Evolutionary conservation across 257 asterid genomes (phyloP), one percentile per base, ranked within the genome.

Genomic region (Solanum raphanifolium): DNA sequence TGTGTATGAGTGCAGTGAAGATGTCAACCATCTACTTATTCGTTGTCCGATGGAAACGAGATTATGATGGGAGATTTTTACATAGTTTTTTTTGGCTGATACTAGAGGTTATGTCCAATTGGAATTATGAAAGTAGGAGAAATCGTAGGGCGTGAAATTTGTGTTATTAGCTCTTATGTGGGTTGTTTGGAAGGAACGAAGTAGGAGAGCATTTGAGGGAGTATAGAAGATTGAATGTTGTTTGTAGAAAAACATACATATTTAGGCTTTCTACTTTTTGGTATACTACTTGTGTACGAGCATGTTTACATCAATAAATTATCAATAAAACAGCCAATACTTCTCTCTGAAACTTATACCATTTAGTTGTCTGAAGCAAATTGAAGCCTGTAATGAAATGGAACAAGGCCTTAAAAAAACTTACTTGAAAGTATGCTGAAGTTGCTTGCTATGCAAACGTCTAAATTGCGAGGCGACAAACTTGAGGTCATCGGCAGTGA

Each of bases 401-500:
- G 20, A 11, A 36, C 52, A 2, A 43, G 52, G 83, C 83, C 43
- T 23, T 39, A 76, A 76, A 43, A 4, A 13, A 39, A 76, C 83
- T 38, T 76, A 87, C 81, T 41, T 87, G 62, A 27, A 87, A 60
- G 25, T 39, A 29, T 65, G 10, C 3, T 69, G 12, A 18, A 62
- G 18, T 6, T 62, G 86, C 7, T 65, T 87, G 75, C 38, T 20
- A 25, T 87, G 29, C 12, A 78, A 71, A 9, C 65, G 25, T 79
- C 89, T 9, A 68, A 79, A 87, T 46, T 62, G 86, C 1, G 86
- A 78, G 27, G 18, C 16, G 2, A 62, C 89, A 41, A 87, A 87
- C 69, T 78, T 87, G 68, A 78, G 55, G 66, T 78, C 89, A n/a
- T 87, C 86, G 13, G 82, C 82, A 15, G 18, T 31, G 48, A 87